Evolutionary conservation across 257 asterid species (phyloP).

Genomic region (Anisodus tanguticus): DNA sequence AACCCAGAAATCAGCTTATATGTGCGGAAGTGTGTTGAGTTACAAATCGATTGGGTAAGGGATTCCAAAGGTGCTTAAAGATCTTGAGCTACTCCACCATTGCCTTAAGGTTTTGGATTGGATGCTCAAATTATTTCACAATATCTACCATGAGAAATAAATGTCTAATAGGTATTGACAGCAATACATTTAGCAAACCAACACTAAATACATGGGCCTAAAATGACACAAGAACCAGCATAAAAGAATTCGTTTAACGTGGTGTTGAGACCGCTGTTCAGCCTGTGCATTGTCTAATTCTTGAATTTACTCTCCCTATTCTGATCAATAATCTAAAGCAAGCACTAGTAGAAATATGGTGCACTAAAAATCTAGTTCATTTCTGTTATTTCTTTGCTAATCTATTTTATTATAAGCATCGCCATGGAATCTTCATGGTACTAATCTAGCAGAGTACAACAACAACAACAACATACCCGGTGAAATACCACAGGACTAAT

Average conservation of each 20-base stretch:
- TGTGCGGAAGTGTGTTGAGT: not conserved
- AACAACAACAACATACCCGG: not conserved
- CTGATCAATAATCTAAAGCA: conserved; percentile 1
- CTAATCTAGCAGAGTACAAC: not conserved
- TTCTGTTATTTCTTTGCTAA: not conserved
- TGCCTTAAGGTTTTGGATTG: conserved; percentile 23
- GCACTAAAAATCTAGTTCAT: not conserved
- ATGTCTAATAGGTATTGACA: not conserved
- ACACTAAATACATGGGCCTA: conserved; percentile 14
- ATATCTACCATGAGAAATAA: not conserved
- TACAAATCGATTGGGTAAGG: not conserved
- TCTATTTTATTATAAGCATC: not conserved
- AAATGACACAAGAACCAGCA: conserved; percentile 22
- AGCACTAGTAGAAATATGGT: not conserved
- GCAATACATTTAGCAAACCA: not conserved
- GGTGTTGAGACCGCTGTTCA: not conserved
- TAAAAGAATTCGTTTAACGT: not conserved
- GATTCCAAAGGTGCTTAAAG: conserved; percentile 6
- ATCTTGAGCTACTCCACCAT: not conserved
- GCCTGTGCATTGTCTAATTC: not conserved
- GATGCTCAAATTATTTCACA: conserved; percentile 1
- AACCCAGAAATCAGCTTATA: not conserved
- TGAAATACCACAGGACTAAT: conserved; percentile 9
- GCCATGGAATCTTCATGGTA: not conserved
- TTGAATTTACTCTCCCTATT: not conserved